Conservation (phyloP, 345 rosid genomes). For the Diplotaxis tenuifolia region DNA sequence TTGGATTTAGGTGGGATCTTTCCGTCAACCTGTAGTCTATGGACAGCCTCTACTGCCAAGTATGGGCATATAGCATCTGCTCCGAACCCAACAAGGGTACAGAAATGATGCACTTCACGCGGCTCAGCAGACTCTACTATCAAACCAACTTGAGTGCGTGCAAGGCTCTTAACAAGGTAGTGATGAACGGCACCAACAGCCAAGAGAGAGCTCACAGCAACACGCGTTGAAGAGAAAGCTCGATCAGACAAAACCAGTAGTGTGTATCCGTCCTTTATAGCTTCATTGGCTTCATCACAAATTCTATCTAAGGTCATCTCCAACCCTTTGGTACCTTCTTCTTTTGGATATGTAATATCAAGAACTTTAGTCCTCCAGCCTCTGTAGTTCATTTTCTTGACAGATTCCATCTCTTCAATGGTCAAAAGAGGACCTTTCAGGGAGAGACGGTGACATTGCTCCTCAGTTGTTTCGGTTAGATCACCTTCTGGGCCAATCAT, state of each 20-base stretch:
- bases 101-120: slow-evolving; percentile 99
- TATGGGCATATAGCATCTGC: slow-evolving; percentile 99
- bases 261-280: slow-evolving; percentile 83
- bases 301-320: slow-evolving; percentile 87
- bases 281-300: slow-evolving; percentile 81
- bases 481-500: slow-evolving; percentile 99
- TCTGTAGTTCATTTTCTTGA: slow-evolving; percentile 85
- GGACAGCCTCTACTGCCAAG: slow-evolving; percentile 76
- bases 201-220: slow-evolving; percentile 94
- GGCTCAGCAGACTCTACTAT: slow-evolving; percentile 97
- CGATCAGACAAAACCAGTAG: slow-evolving; percentile 91
- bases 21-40: slow-evolving; percentile 93
- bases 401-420: slow-evolving; percentile 73
- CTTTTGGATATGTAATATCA: slow-evolving; percentile 83
- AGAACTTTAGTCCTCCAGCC: slow-evolving; percentile 91
- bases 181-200: slow-evolving; percentile 99
- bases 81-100: slow-evolving; percentile 94
- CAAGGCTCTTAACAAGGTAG: slow-evolving; percentile 80
- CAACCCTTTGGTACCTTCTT: slow-evolving; percentile 79
- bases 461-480: slow-evolving; percentile 95
- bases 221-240: slow-evolving; percentile 81
- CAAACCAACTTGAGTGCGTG: slow-evolving; percentile 90
- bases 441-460: slow-evolving; percentile 95
- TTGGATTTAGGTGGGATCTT: slow-evolving; percentile 86
- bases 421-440: slow-evolving; percentile 83